Evolutionary conservation across 1,139 yeast species (phyloP).

Genomic region (Saccharomycopsis hybrid): DNA sequence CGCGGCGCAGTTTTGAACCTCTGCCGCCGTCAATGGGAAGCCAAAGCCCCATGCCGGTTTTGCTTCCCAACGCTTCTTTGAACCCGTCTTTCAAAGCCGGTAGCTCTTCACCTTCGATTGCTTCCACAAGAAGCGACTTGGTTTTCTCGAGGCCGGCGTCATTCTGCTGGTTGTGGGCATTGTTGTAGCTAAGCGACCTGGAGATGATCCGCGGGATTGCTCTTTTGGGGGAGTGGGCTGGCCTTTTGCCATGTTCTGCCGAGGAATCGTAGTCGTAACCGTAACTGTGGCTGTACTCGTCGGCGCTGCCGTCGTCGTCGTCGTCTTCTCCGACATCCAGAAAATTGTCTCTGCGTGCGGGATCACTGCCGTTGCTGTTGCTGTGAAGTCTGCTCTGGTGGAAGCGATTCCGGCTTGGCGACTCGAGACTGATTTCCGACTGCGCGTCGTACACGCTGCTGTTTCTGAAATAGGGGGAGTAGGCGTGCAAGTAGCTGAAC

Average conservation of each 20-base stretch:
- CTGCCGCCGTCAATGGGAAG: constrained; percentile 5
- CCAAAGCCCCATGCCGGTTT: constrained; percentile 10
- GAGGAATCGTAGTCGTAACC: too few species aligned
- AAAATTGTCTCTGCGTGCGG: not conserved
- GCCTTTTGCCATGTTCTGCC: too few species aligned
- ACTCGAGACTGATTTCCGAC: too few species aligned
- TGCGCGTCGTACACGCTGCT: not conserved
- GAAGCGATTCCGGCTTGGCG: too few species aligned
- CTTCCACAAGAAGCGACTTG: constrained; percentile 1
- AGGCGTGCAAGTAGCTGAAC: constrained; percentile 3
- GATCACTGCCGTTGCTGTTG: not conserved
- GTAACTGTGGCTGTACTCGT: too few species aligned
- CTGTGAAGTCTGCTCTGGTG: too few species aligned
- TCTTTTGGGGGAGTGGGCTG: not conserved
- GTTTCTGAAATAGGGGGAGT: not conserved
- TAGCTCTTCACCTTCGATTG: constrained; percentile 6
- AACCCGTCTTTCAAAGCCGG: constrained; percentile 7
- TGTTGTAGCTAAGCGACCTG: not conserved
- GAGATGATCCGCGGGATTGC: too few species aligned
- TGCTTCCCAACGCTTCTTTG: constrained; percentile 12
- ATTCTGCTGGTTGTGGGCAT: too few species aligned
- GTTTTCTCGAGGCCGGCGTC: too few species aligned
- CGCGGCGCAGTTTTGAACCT: too few species aligned
- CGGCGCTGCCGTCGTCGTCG: not conserved
- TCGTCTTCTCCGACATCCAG: not conserved